phyloP scores from a whole-genome alignment of 2,329 filamentous ascomycete species.

The Graphiopsis chlorocephala region DNA sequence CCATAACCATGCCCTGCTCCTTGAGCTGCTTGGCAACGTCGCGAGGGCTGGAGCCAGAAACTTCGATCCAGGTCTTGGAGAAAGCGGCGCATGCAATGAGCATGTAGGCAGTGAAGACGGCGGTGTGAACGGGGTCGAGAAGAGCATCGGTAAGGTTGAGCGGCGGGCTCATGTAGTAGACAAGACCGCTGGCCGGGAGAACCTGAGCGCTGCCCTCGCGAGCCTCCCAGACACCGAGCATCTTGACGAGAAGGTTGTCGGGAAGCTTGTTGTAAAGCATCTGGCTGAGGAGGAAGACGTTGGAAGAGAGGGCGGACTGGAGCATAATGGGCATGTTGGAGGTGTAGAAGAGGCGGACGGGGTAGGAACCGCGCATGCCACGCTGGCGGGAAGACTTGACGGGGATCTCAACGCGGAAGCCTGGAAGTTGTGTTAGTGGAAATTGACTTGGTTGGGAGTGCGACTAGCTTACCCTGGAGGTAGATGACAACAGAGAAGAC shows the following conservation, averaged over 20 bases:
- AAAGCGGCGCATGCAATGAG: slow-evolving; percentile 95
- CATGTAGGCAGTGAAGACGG: slow-evolving; percentile 96
- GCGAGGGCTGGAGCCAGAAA: slow-evolving; percentile 93
- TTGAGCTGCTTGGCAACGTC: slow-evolving; percentile 99
- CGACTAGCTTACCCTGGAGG: slow-evolving; percentile 44
- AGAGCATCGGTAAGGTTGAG: slow-evolving; percentile 97
- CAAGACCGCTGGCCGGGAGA: slow-evolving; percentile 85
- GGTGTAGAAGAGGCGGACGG: slow-evolving; percentile 98
- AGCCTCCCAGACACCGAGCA: slow-evolving; percentile 97
- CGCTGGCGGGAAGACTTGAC: slow-evolving; percentile 99
- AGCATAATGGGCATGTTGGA: slow-evolving; percentile 99
- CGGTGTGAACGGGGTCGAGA: slow-evolving; percentile 93
- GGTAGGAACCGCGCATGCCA: slow-evolving; percentile 96
- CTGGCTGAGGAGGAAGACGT: slow-evolving; percentile 98
- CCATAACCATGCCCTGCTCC: slow-evolving; percentile 99
- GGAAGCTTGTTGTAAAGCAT: slow-evolving; percentile 99
- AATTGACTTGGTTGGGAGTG: background rate
- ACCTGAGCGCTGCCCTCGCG: slow-evolving; percentile 95
- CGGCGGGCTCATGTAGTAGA: slow-evolving; percentile 99
- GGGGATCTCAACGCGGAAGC: slow-evolving; percentile 99
- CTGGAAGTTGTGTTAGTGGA: slow-evolving; percentile 38
- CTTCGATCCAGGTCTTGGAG: slow-evolving; percentile 99
- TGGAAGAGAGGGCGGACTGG: slow-evolving; percentile 96
- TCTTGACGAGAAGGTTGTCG: slow-evolving; percentile 95
- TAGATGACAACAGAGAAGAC: slow-evolving; percentile 99